These are phyloP conservation scores for Groenewaldozyma sp. DNA, from an alignment of 1,139 yeast genomes.

Conservation along the genomic window DNA sequence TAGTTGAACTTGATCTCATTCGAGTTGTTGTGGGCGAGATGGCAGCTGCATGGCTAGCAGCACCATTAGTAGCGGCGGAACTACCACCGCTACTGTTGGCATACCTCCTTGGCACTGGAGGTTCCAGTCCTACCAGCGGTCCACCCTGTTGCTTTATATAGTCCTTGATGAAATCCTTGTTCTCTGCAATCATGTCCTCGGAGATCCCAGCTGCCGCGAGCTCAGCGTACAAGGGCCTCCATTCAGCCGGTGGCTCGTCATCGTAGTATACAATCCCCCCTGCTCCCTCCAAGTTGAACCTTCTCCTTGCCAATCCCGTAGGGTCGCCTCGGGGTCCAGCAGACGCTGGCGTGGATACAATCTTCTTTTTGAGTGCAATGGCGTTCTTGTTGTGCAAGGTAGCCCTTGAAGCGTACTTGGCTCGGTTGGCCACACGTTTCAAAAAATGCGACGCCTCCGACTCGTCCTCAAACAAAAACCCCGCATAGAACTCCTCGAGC, in stretches of 20 bases:
- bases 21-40: constrained; percentile 12
- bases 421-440: constrained; percentile 65
- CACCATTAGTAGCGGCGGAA: constrained; percentile 9
- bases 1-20: constrained; percentile 14
- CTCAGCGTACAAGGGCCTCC: constrained; percentile 69
- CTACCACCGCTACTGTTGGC: constrained; percentile 23
- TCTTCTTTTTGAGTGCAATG: constrained; percentile 51
- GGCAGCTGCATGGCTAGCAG: constrained; percentile 16
- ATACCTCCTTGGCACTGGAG: constrained; percentile 66
- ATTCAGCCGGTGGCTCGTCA: constrained; percentile 75
- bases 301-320: constrained; percentile 33
- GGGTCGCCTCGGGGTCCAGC: constrained; percentile 68
- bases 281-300: constrained; percentile 42
- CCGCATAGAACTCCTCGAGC: constrained; percentile 83
- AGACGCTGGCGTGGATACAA: constrained; percentile 30
- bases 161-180: constrained; percentile 69
- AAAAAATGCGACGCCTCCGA: constrained; percentile 78
- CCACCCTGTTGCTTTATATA: constrained; percentile 74
- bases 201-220: constrained; percentile 72
- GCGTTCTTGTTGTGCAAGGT: constrained; percentile 84
- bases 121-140: constrained; percentile 76
- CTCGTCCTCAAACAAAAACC: constrained; percentile 81
- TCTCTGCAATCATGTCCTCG: constrained; percentile 85
- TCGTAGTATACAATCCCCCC: constrained; percentile 53
- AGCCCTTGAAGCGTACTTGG: constrained; percentile 77